Evolutionary conservation across 2,329 filamentous ascomycete species (phyloP).

Genomic region (Monosporascus sp.): DNA sequence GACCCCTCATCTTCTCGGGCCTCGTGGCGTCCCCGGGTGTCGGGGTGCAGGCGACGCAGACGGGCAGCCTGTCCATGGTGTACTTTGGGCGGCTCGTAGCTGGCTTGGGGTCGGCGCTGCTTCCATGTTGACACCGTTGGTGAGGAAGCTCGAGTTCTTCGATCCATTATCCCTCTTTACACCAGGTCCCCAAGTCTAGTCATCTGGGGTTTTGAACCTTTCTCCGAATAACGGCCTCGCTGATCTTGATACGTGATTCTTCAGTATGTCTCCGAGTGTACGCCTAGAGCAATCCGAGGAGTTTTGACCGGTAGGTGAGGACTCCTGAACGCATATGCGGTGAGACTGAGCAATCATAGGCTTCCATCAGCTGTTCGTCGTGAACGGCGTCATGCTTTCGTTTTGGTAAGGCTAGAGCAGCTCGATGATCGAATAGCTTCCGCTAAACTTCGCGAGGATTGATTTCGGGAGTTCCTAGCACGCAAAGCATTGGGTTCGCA

Average conservation of each 20-base stretch:
- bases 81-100: constrained; percentile 58
- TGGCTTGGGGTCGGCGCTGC: constrained; percentile 47
- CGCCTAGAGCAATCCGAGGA: constrained; percentile 45
- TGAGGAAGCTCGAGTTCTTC: background rate
- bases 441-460: constrained; percentile 42
- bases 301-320: constrained; percentile 36
- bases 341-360: constrained; percentile 19
- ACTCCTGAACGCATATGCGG: background rate
- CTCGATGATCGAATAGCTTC: constrained; percentile 17
- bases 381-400: constrained; percentile 37
- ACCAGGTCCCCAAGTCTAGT: too few relatives aligned
- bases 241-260: background rate
- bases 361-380: constrained; percentile 46
- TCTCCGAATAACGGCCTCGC: background rate
- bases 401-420: constrained; percentile 28
- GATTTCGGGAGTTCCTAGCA: constrained; percentile 41
- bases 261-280: constrained; percentile 42
- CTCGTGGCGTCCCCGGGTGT: constrained; percentile 55
- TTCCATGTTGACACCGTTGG: constrained; percentile 37
- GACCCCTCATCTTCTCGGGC: constrained; percentile 50
- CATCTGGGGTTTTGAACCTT: background rate
- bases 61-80: constrained; percentile 55
- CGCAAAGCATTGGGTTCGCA: constrained; percentile 34
- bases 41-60: constrained; percentile 58
- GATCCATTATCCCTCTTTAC: background rate